Evolutionary conservation across 257 asterid genomes (phyloP), one percentile per base, ranked within the genome.

Genomic region (Schizonepeta tenuifolia): DNA sequence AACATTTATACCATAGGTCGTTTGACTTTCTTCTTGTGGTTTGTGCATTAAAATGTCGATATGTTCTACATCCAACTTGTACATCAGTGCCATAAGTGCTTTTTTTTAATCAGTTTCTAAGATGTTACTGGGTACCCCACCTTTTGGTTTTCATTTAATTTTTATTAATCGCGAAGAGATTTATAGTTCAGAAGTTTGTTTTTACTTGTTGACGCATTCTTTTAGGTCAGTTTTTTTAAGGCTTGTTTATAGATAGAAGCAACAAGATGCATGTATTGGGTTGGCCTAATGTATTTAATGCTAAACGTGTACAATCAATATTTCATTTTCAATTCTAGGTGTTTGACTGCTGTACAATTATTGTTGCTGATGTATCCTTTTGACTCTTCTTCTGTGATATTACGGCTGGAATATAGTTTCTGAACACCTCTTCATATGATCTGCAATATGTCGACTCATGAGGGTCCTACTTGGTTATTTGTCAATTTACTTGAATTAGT

Each of bases 201-300:
- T 41, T 17, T 40, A 55, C 66, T 40, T 40, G 17, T 24, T 40
- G 28, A 38, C 28, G 17, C 46, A n/a, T 61, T n/a, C 4, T 5
- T 15, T 31, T 31, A 0, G 44, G 13, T 3, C 31, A 26, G 44
- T n/a, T 46, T 33, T 33, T 4, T 59, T 31, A 15, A 15, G 20
- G 24, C 71, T 66, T 67, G 33, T 51, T 50, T 49, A 4, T n/a
- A 17, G 41, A 55, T 54, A 17, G 51, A 33, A 49, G 49, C 53
- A 36, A 33, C 15, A 41, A 57, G 41, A 55, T 69, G 17, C 46
- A 22, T 69, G 24, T 12, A n/a, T n/a, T n/a, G n/a, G n/a, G n/a
- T n/a, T n/a, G n/a, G n/a, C n/a, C n/a, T n/a, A n/a, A n/a, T n/a
- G n/a, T n/a, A n/a, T n/a, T n/a, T n/a, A n/a, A n/a, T n/a, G n/a